These are phyloP conservation scores for Fusarium sp. DNA, from an alignment of 2,329 filamentous ascomycete species.

Conservation along the genomic window DNA sequence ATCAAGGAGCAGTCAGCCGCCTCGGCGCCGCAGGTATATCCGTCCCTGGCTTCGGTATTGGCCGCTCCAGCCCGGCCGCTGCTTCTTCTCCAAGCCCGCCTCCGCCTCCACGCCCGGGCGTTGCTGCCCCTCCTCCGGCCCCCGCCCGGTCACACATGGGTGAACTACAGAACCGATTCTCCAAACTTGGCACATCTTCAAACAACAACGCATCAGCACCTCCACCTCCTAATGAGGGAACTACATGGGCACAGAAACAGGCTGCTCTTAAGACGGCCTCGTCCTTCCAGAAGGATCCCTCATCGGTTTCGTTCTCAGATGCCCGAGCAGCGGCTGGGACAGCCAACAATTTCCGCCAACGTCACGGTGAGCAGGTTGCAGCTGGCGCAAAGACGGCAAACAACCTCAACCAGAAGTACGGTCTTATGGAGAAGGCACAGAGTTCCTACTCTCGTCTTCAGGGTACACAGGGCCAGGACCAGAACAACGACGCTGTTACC, in stretches of 20 bases:
- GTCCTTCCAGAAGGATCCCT: slow-evolving; percentile 71
- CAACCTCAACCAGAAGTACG: slow-evolving; percentile 72
- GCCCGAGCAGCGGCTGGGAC: slow-evolving; percentile 70
- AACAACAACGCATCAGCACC: slow-evolving; percentile 32
- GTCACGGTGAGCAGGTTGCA: slow-evolving; percentile 76
- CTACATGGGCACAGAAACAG: slow-evolving; percentile 75
- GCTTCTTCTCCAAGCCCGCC: slow-evolving; percentile 48
- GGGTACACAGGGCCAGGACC: slow-evolving; percentile 36
- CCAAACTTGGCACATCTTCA: slow-evolving; percentile 60
- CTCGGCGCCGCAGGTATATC: slow-evolving; percentile 81
- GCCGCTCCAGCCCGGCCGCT: slow-evolving; percentile 54
- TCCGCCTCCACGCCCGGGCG: slow-evolving; percentile 45
- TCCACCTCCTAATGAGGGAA: slow-evolving; percentile 62
- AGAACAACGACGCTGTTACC: slow-evolving; percentile 21
- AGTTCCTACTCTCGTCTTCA: slow-evolving; percentile 44
- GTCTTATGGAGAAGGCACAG: slow-evolving; percentile 59
- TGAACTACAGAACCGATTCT: slow-evolving; percentile 78
- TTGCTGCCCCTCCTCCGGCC: slow-evolving; percentile 39
- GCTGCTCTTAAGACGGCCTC: slow-evolving; percentile 72
- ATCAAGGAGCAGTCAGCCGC: slow-evolving; percentile 72
- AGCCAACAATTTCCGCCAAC: slow-evolving; percentile 76
- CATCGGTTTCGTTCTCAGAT: slow-evolving; percentile 71
- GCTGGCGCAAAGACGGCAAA: slow-evolving; percentile 70
- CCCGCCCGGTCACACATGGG: slow-evolving; percentile 63
- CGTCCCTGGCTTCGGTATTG: slow-evolving; percentile 83